These are phyloP conservation scores for Boletus edulis DNA, from an alignment of 768 basidiomycete species.

Conservation along the genomic window DNA sequence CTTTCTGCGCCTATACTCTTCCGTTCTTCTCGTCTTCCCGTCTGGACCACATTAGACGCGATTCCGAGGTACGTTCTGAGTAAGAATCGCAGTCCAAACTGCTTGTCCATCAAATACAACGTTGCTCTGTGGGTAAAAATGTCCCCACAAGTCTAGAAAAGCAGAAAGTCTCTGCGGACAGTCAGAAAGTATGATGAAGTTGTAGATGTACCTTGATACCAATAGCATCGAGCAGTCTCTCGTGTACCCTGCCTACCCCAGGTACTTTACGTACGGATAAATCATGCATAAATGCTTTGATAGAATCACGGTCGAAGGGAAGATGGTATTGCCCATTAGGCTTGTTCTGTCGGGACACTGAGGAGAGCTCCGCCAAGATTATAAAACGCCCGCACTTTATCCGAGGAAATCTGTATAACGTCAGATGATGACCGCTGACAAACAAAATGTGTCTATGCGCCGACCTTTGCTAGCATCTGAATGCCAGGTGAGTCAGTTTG, in stretches of 20 bases:
- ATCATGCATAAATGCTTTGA: slow-evolving; percentile 74
- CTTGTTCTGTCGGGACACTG: slow-evolving; percentile 61
- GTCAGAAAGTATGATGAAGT: background rate
- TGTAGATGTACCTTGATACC: slow-evolving; percentile 62
- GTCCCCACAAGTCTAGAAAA: slow-evolving; percentile 79
- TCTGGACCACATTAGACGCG: slow-evolving; percentile 77
- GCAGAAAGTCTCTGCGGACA: background rate
- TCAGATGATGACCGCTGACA: slow-evolving; percentile 3
- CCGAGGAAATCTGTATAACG: slow-evolving; percentile 76
- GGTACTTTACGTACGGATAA: slow-evolving; percentile 86
- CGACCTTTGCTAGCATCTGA: slow-evolving; percentile 90
- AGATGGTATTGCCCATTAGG: slow-evolving; percentile 90
- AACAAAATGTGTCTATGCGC: slow-evolving; percentile 35
- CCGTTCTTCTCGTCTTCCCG: slow-evolving; percentile 72
- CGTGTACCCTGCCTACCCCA: slow-evolving; percentile 88
- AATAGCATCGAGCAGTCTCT: slow-evolving; percentile 81
- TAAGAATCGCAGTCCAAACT: slow-evolving; percentile 75
- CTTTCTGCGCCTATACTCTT: slow-evolving; percentile 94
- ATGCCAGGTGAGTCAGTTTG: slow-evolving; percentile 10
- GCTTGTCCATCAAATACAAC: slow-evolving; percentile 82
- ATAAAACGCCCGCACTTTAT: slow-evolving; percentile 53
- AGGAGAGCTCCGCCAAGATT: background rate
- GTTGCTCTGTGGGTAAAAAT: slow-evolving; percentile 73
- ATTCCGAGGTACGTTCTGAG: slow-evolving; percentile 84
- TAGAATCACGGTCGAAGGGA: slow-evolving; percentile 56